These are phyloP conservation scores for Poronia punctata DNA, from an alignment of 495 filamentous ascomycete species.

Conservation along the genomic window DNA sequence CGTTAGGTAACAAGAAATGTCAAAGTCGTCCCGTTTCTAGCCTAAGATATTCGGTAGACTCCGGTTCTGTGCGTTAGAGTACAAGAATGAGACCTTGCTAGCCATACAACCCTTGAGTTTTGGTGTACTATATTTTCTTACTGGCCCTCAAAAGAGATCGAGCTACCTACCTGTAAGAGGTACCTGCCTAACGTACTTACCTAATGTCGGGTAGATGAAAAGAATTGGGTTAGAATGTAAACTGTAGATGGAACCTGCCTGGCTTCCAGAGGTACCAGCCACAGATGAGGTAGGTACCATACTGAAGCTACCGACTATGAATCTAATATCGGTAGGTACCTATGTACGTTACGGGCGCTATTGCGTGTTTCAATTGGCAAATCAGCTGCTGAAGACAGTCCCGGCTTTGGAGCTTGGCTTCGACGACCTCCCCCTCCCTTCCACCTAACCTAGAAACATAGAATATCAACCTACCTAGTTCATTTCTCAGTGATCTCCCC, in stretches of 20 bases:
- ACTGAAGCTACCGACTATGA: background rate
- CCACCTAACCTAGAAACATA: constrained; percentile 8
- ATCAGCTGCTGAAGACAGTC: constrained; percentile 9
- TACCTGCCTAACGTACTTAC: no score
- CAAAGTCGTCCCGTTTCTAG: no score
- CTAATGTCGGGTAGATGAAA: no score
- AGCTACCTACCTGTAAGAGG: no score
- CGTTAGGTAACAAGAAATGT: no score
- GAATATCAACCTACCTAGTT: constrained; percentile 8
- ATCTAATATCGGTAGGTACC: background rate
- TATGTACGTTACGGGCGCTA: constrained; percentile 9
- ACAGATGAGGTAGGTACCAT: no score
- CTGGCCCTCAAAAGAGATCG: no score
- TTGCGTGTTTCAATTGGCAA: constrained; percentile 13
- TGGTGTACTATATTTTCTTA: background rate
- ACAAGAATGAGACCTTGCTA: constrained; percentile 18
- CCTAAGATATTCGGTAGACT: constrained; percentile 13
- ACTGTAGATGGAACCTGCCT: no score
- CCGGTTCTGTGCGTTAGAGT: constrained; percentile 22
- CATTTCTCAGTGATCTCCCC: constrained; percentile 7
- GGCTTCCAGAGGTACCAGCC: no score
- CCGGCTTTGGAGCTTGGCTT: constrained; percentile 7
- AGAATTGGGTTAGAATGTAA: no score
- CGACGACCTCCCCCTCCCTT: background rate
- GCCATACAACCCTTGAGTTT: background rate